Evolutionary conservation across 352 stramenopile genomes (phyloP), one percentile per base, ranked within the genome.

Genomic region (Phytophthora crassamura): DNA sequence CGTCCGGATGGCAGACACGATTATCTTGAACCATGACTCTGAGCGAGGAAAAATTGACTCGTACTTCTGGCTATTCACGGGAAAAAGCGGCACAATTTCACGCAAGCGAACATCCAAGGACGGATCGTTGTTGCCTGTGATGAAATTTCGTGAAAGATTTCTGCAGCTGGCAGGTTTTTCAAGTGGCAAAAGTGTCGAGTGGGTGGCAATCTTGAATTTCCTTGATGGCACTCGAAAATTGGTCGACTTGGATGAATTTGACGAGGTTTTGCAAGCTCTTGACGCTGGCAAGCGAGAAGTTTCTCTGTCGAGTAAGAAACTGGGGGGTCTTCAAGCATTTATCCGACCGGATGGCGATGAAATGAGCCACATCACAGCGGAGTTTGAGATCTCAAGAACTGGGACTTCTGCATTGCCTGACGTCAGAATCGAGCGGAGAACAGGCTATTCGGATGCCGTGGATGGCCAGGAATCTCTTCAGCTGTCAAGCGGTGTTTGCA

Each of bases 71-170:
- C n/a, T 88, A 10, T 82, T 84, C 54, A 85, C 75, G 8, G 62
- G 75, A 1, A 89, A 84, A 66, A 84, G 73, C 33, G 77, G 77
- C 6, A 35, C 64, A 7, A 59, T 87, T 40, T 57, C 68, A 28
- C 71, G 76, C 33, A 89, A 84, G 68, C 82, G 83, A 36, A 52
- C 56, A 30, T 43, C 47, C 3, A 42, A 72, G 9, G 59, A 69
- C 50, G 53, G 47, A 20, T 49, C 39, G n/a, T n/a, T n/a, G 1
- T 34, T 83, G 34, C 59, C 64, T 11, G 50, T 76, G 5, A 32
- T 32, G n/a, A 77, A 78, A 49, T 72, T 83, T 20, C 63, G 73
- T 1, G 79, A 88, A n/a, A 65, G 79, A 28, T 82, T 88, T 56
- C 53, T 77, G 9, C 72, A 73, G 5, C 41, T 88, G 8, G 55